Evolutionary conservation across 2,329 filamentous ascomycete genomes (phyloP).

Genomic region (Akanthomyces dipterigenus): DNA sequence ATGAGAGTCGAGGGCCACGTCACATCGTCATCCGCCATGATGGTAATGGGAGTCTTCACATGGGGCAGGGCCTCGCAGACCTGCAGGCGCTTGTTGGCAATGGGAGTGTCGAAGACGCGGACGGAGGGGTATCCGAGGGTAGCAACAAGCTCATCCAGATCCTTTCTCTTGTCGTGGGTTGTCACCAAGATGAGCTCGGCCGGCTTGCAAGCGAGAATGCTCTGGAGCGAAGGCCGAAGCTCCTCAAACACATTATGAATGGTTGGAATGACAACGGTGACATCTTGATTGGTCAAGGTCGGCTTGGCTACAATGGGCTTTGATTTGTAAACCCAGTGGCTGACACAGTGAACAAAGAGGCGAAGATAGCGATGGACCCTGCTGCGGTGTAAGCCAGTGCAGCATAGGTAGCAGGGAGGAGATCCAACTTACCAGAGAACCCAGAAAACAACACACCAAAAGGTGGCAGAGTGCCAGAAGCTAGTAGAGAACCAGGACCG

Average conservation of each 20-base stretch:
- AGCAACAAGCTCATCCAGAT: constrained; percentile 59
- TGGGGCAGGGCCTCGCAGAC: constrained; percentile 86
- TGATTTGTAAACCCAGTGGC: constrained; percentile 82
- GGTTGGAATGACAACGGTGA: constrained; percentile 89
- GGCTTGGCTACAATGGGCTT: constrained; percentile 76
- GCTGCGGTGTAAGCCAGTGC: constrained; percentile 16
- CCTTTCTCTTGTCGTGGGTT: constrained; percentile 69
- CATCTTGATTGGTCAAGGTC: constrained; percentile 72
- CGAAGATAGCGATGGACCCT: constrained; percentile 86
- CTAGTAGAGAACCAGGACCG: constrained; percentile 22
- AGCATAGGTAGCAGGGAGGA: neutral
- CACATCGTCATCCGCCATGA: constrained; percentile 95
- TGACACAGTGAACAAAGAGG: constrained; percentile 75
- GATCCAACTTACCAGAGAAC: constrained; percentile 39
- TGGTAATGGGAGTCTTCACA: constrained; percentile 74
- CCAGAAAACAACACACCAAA: constrained; percentile 34
- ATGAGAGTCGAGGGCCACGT: constrained; percentile 82
- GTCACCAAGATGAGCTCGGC: constrained; percentile 78
- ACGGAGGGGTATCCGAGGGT: constrained; percentile 56
- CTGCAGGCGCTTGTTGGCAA: constrained; percentile 93
- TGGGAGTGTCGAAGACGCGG: constrained; percentile 66
- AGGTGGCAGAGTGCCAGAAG: constrained; percentile 37
- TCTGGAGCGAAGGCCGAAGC: constrained; percentile 71
- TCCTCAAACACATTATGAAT: constrained; percentile 84
- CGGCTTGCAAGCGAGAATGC: constrained; percentile 64